phyloP scores from a whole-genome alignment of 2,329 filamentous ascomycete species.

The Talaromyces sp. region DNA sequence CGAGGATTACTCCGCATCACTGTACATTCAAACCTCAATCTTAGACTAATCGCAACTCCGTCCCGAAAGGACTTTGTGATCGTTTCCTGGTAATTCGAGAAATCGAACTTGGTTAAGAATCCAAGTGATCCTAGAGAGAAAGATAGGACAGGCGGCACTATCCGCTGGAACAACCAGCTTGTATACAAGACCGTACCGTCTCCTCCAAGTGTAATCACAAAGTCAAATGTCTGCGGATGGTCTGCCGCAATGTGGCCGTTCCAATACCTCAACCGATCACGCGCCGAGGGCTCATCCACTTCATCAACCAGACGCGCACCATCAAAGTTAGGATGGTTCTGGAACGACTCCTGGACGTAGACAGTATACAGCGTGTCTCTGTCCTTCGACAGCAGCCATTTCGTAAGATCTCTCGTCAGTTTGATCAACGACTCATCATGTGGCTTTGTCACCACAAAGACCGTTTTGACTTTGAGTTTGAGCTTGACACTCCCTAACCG shows the following conservation, averaged over 20 bases:
- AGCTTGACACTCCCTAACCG: slow-evolving; percentile 79
- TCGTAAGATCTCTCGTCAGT: slow-evolving; percentile 72
- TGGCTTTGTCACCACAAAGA: slow-evolving; percentile 91
- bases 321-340: slow-evolving; percentile 71
- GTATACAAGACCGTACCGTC: slow-evolving; percentile 97
- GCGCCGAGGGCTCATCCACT: slow-evolving; percentile 47
- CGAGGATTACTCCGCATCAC: slow-evolving; percentile 67
- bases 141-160: slow-evolving; percentile 89
- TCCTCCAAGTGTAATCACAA: slow-evolving; percentile 85
- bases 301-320: slow-evolving; percentile 66
- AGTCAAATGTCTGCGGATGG: slow-evolving; percentile 85
- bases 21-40: slow-evolving; percentile 87
- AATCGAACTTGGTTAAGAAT: slow-evolving; percentile 96
- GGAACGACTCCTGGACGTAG: slow-evolving; percentile 74
- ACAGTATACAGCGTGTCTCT: slow-evolving; percentile 69
- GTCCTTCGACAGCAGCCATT: slow-evolving; percentile 76
- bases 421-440: slow-evolving; percentile 77
- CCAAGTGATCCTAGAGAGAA: slow-evolving; percentile 90
- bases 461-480: slow-evolving; percentile 73
- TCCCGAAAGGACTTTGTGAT: slow-evolving; percentile 71
- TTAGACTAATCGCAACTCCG: slow-evolving; percentile 83
- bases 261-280: slow-evolving; percentile 74
- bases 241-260: slow-evolving; percentile 72
- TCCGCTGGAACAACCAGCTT: slow-evolving; percentile 93
- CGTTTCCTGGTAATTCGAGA: slow-evolving; percentile 67